Conservation (phyloP, 345 rosid species). For the Psidium guajava region DNA sequence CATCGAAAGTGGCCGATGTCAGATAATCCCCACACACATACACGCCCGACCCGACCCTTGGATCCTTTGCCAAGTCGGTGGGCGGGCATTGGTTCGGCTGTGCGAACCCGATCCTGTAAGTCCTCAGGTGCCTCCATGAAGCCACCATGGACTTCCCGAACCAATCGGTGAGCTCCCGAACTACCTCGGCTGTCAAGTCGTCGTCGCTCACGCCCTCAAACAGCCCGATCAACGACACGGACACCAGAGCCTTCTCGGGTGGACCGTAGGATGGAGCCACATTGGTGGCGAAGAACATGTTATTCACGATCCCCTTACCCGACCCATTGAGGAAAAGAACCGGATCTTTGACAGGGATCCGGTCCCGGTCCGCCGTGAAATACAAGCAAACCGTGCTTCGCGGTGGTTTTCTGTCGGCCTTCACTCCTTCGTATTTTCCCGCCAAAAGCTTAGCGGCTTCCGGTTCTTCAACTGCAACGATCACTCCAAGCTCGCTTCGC, state of each 20-base stretch:
- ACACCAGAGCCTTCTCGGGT: slow-evolving; percentile 50
- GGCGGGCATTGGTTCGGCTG: slow-evolving; percentile 89
- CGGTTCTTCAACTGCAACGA: slow-evolving; percentile 81
- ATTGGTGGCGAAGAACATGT: slow-evolving; percentile 83
- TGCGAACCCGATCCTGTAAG: slow-evolving; percentile 59
- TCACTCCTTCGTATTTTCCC: slow-evolving; percentile 16
- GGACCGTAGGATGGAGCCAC: slow-evolving; percentile 78
- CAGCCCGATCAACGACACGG: slow-evolving; percentile 71
- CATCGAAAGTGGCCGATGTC: slow-evolving; percentile 84
- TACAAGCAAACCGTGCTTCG: slow-evolving; percentile 76
- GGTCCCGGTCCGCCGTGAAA: slow-evolving; percentile 39
- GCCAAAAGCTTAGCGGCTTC: slow-evolving; percentile 44
- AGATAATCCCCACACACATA: slow-evolving; percentile 68
- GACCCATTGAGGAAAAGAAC: slow-evolving; percentile 76
- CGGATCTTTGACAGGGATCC: slow-evolving; percentile 59
- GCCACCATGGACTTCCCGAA: slow-evolving; percentile 37
- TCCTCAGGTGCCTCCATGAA: slow-evolving; percentile 70
- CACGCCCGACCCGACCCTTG: slow-evolving; percentile 28
- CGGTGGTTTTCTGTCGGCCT: slow-evolving; percentile 21
- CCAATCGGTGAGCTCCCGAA: slow-evolving; percentile 61
- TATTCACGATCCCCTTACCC: slow-evolving; percentile 64
- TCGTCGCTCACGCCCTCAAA: slow-evolving; percentile 41
- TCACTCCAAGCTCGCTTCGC: slow-evolving; percentile 46
- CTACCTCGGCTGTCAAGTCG: slow-evolving; percentile 33
- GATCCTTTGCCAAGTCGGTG: slow-evolving; percentile 47